Conservation (phyloP, 495 filamentous ascomycete genomes). For the Podospora sp. region DNA sequence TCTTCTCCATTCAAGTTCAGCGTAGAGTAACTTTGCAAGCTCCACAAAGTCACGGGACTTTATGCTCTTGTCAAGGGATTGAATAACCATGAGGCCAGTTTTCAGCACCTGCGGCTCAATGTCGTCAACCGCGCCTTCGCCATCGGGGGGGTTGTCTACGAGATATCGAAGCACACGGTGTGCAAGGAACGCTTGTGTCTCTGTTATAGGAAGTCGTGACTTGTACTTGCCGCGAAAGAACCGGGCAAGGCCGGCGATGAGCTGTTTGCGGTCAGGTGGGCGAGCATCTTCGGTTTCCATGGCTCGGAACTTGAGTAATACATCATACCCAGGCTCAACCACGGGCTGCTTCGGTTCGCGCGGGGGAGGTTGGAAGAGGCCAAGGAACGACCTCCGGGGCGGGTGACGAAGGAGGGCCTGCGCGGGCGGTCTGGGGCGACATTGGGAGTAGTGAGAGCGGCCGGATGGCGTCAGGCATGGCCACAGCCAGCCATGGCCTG, state of each 20-base stretch:
- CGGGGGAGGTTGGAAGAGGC: slow-evolving; percentile 59
- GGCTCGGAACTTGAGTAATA: slow-evolving; percentile 54
- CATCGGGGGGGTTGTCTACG: slow-evolving; percentile 40
- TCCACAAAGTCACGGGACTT: slow-evolving; percentile 47
- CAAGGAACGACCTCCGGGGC: slow-evolving; percentile 57
- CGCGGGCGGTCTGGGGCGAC: slow-evolving; percentile 32
- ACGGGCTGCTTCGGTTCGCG: slow-evolving; percentile 56
- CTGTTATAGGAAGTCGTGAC: slow-evolving; percentile 56
- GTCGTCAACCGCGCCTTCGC: slow-evolving; percentile 41
- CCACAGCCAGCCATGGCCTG: slow-evolving; percentile 60
- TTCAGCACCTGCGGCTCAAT: slow-evolving; percentile 54
- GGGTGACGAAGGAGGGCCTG: slow-evolving; percentile 31
- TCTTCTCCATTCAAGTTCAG: slow-evolving; percentile 50
- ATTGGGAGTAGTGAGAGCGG: slow-evolving; percentile 23
- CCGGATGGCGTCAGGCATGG: slow-evolving; percentile 29
- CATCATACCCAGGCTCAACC: slow-evolving; percentile 62
- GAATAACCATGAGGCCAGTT: slow-evolving; percentile 40
- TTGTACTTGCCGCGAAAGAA: slow-evolving; percentile 63
- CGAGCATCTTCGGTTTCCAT: slow-evolving; percentile 52
- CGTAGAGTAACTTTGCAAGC: slow-evolving; percentile 60
- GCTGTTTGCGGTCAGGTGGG: slow-evolving; percentile 58
- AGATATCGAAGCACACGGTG: slow-evolving; percentile 63
- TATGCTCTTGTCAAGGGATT: slow-evolving; percentile 43
- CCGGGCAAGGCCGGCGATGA: slow-evolving; percentile 63
- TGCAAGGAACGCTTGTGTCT: slow-evolving; percentile 64